Percentiles rank a stretch among this genome's conserved stretches.
These are phyloP conservation scores for Nakaseomyces kungkrabaensis DNA, from an alignment of 1,139 yeast species.

Conservation along the genomic window DNA sequence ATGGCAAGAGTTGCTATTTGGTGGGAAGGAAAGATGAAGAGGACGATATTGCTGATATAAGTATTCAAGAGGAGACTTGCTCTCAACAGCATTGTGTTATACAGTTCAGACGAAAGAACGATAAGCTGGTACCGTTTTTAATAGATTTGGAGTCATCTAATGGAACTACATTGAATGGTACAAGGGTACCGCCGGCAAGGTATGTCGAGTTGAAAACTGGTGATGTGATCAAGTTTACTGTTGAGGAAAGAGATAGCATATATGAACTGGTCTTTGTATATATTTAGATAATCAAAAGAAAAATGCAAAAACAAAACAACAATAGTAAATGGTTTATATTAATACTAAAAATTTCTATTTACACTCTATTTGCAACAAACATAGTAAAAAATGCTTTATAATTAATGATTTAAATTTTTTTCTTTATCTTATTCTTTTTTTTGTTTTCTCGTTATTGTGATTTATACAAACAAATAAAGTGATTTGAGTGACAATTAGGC, in stretches of 20 bases:
- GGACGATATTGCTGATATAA: constrained; percentile 35
- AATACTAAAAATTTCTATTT: neutral
- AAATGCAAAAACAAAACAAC: neutral
- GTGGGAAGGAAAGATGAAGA: constrained; percentile 32
- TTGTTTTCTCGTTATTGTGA: neutral
- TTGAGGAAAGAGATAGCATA: constrained; percentile 11
- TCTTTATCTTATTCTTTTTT: neutral
- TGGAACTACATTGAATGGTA: constrained; percentile 43
- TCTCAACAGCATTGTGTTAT: constrained; percentile 50
- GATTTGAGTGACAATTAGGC: neutral
- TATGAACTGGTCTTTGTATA: constrained; percentile 10
- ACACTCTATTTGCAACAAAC: neutral
- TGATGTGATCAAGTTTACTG: constrained; percentile 42
- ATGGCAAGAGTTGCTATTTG: constrained; percentile 29
- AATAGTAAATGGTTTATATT: neutral
- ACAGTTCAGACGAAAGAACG: constrained; percentile 34
- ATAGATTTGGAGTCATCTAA: constrained; percentile 46
- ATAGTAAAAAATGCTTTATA: too few species aligned
- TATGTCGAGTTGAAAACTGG: constrained; percentile 40
- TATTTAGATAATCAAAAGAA: neutral
- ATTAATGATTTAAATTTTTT: neutral
- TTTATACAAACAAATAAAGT: neutral
- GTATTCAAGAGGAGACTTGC: constrained; percentile 35
- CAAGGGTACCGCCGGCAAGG: constrained; percentile 36
- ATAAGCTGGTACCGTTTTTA: constrained; percentile 33